Conservation (phyloP, 768 basidiomycete genomes). For the Hygrophoropsis aurantiaca region DNA sequence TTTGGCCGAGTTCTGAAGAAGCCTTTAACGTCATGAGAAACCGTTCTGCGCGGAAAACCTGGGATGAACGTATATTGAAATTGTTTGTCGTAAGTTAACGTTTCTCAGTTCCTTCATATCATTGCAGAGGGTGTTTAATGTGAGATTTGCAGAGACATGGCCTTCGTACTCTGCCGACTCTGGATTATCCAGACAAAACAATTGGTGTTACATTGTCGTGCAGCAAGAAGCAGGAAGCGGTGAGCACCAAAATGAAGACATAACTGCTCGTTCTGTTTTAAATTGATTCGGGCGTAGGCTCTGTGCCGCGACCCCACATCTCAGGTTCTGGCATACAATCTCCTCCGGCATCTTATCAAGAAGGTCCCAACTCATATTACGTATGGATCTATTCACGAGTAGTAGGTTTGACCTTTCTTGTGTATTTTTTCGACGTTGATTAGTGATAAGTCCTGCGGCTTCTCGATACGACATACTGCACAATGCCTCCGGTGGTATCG, state of each 20-base stretch:
- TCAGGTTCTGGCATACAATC: slow-evolving; percentile 30
- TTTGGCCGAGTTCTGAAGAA: slow-evolving; percentile 51
- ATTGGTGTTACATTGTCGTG: slow-evolving; percentile 52
- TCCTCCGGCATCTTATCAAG: slow-evolving; percentile 31
- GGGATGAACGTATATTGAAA: slow-evolving; percentile 50
- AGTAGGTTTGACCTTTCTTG: slow-evolving; percentile 27
- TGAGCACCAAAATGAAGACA: slow-evolving; percentile 9
- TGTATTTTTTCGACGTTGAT: not conserved
- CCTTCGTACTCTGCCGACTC: slow-evolving; percentile 41
- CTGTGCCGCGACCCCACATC: slow-evolving; percentile 41
- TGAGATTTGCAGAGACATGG: slow-evolving; percentile 49
- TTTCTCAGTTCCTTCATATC: no score
- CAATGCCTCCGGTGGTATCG: slow-evolving; percentile 32
- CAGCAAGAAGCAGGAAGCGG: slow-evolving; percentile 45
- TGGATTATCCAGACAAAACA: slow-evolving; percentile 40
- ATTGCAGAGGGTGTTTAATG: no score
- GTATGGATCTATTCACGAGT: slow-evolving; percentile 47
- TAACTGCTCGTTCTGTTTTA: not conserved
- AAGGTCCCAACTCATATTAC: slow-evolving; percentile 44
- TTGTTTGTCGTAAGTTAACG: slow-evolving; percentile 42
- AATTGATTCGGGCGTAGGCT: slow-evolving; percentile 28
- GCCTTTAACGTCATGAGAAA: slow-evolving; percentile 40
- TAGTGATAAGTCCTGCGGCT: slow-evolving; percentile 25
- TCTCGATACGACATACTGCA: slow-evolving; percentile 38
- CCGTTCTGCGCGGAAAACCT: slow-evolving; percentile 41